phyloP scores from a whole-genome alignment of 805 yeast species.

The Clavispora phyllophila region DNA sequence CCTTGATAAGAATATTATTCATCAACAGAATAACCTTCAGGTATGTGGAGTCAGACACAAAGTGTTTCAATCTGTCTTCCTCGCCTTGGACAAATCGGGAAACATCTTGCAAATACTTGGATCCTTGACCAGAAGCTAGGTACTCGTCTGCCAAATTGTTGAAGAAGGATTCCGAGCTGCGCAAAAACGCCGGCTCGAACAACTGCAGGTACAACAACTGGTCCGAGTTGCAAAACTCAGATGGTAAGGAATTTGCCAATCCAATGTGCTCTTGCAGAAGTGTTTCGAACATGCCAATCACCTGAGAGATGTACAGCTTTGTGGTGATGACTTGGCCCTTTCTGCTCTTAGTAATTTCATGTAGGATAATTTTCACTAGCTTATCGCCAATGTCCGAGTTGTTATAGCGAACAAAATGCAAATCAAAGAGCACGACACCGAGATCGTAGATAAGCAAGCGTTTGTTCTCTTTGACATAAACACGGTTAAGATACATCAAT shows the following conservation, averaged over 20 bases:
- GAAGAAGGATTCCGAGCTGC: conserved; percentile 54
- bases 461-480: conserved; percentile 67
- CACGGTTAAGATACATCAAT: conserved; percentile 80
- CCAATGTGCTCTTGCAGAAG: conserved; percentile 36
- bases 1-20: conserved; percentile 54
- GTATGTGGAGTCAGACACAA: conserved; percentile 45
- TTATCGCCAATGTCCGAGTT: conserved; percentile 46
- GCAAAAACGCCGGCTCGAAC: conserved; percentile 64
- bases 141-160: conserved; percentile 40
- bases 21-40: conserved; percentile 53
- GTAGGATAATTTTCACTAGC: conserved; percentile 46
- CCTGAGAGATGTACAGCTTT: conserved; percentile 52
- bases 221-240: conserved; percentile 15
- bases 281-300: conserved; percentile 68
- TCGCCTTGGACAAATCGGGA: conserved; percentile 58
- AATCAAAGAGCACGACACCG: conserved; percentile 65
- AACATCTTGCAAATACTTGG: conserved; percentile 49
- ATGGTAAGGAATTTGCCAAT: conserved; percentile 4
- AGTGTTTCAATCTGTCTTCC: conserved; percentile 47
- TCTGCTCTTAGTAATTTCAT: conserved; percentile 53
- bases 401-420: conserved; percentile 48
- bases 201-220: conserved; percentile 50
- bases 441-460: conserved; percentile 64
- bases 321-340: conserved; percentile 51
- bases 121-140: conserved; percentile 40